phyloP scores from a whole-genome alignment of 2,329 filamentous ascomycete genomes.

The Cladosporium sp. region DNA sequence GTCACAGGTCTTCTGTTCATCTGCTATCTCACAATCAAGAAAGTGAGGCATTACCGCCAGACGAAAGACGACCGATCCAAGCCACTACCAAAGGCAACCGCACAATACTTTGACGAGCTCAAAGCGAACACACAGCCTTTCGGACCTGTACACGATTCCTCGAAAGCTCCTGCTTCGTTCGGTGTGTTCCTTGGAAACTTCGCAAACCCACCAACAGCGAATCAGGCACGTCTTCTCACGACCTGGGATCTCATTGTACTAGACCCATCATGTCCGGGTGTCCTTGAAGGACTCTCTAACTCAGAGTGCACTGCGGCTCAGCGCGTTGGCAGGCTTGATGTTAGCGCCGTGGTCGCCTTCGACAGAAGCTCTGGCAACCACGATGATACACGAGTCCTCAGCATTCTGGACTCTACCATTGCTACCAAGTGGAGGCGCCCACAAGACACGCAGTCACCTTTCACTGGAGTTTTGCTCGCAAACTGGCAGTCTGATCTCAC shows the following conservation, averaged over 20 bases:
- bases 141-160: slow-evolving; percentile 21
- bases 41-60: slow-evolving; percentile 10
- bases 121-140: slow-evolving; percentile 21
- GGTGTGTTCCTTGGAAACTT: slow-evolving; percentile 36
- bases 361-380: slow-evolving; percentile 18
- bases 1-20: slow-evolving; percentile 20
- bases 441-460: slow-evolving; percentile 39
- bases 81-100: slow-evolving; percentile 11
- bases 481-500: slow-evolving; percentile 43
- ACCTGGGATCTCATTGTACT: slow-evolving; percentile 33
- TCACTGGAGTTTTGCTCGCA: slow-evolving; percentile 47
- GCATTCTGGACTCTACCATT: slow-evolving; percentile 23
- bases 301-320: slow-evolving; percentile 29
- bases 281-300: slow-evolving; percentile 27
- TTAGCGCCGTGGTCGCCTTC: slow-evolving; percentile 16
- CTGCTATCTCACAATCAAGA: background rate
- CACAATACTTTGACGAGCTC: slow-evolving; percentile 21
- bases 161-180: slow-evolving; percentile 28
- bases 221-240: slow-evolving; percentile 27
- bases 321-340: slow-evolving; percentile 29
- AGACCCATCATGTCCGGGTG: slow-evolving; percentile 29
- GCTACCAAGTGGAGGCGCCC: slow-evolving; percentile 29
- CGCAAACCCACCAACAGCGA: slow-evolving; percentile 25
- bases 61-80: slow-evolving; percentile 6
- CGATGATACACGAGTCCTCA: slow-evolving; percentile 18